phyloP scores from a whole-genome alignment of 164 flowering plant genomes.

The Magnolia changhungtana region DNA sequence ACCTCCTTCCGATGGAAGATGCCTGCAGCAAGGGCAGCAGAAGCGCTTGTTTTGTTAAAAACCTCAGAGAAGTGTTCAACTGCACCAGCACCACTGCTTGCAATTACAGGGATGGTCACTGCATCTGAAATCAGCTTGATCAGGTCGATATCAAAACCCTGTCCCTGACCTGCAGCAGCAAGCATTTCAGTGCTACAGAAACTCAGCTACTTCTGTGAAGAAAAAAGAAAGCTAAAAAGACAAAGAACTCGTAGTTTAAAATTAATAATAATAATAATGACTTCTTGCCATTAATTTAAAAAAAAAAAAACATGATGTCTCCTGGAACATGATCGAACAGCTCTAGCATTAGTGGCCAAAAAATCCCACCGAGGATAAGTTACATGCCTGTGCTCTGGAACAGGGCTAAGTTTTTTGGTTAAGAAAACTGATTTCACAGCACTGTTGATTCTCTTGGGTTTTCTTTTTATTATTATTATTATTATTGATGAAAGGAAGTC shows the following conservation, averaged over 20 bases:
- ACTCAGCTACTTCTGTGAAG: background rate
- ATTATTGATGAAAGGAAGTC: too few relatives aligned
- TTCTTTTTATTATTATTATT: too few relatives aligned
- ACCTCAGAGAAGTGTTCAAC: conserved; percentile 89
- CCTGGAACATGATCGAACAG: background rate
- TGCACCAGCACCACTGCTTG: conserved; percentile 96
- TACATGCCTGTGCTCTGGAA: background rate
- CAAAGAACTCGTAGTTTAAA: background rate
- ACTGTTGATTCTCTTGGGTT: too few relatives aligned
- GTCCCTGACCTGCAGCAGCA: conserved; percentile 77
- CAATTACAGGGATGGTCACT: conserved; percentile 93
- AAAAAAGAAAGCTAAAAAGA: background rate
- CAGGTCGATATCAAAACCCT: conserved; percentile 87
- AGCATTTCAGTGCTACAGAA: background rate
- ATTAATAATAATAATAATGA: background rate
- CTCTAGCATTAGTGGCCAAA: background rate
- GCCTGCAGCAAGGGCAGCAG: conserved; percentile 99
- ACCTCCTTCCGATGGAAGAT: conserved; percentile 98
- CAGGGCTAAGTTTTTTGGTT: too few relatives aligned
- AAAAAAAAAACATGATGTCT: background rate
- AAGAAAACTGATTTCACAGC: too few relatives aligned
- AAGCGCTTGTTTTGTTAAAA: conserved; percentile 77
- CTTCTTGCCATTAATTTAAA: background rate
- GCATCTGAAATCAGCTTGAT: conserved; percentile 84
- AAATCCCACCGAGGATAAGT: background rate